Evolutionary conservation across 23 red algal genomes (phyloP), one percentile per base, ranked within the genome.

Genomic region (Gracilaria domingensis): DNA sequence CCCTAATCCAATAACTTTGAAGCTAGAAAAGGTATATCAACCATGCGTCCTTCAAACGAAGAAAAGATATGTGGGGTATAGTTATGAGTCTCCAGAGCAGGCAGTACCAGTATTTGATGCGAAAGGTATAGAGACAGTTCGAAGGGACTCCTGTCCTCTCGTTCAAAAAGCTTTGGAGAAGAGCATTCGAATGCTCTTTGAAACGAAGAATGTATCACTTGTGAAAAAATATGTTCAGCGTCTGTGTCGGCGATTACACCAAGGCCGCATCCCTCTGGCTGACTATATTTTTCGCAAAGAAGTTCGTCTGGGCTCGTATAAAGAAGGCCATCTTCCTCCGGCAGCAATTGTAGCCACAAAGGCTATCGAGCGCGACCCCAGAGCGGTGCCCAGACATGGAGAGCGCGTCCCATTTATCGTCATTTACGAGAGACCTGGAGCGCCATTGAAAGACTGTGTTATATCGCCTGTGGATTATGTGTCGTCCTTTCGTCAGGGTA

Each of bases 51-150:
- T 99, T 47, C 81, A 96, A 86, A 85, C 93, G 8, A 99, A 99
- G 88, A 99, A 99, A 81, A 90, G 97, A 32, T 99, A 99, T 81
- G 97, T 96, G 24, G 97, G 97, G 37, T 95, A 89, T 51, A 87
- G 88, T 65, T 99, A 88, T 71, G 97, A 99, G 72, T 93, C 92
- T 28, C 61, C 49, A 39, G n/a, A 81, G 16, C 91, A 96, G 74
- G 70, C 48, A 45, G 58, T 79, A 12, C 92, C 92, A 28, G 58
- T 95, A 8, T 95, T 98, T 32, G 97, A 98, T 83, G 97, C 93
- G 47, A 96, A 99, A 81, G 97, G 97, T 12, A 96, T 99, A 58
- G 97, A 99, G 62, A 99, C 94, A 14, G 95, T 99, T 25, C 90
- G 97, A 24, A 82, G 94, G 25, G 97, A 99, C 78, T 84, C 94